Percentiles rank a stretch among this genome's conserved stretches.
Evolutionary conservation across 225 moss, liverwort and hornwort genomes (phyloP).

Genomic region (Marchantia paleacea): DNA sequence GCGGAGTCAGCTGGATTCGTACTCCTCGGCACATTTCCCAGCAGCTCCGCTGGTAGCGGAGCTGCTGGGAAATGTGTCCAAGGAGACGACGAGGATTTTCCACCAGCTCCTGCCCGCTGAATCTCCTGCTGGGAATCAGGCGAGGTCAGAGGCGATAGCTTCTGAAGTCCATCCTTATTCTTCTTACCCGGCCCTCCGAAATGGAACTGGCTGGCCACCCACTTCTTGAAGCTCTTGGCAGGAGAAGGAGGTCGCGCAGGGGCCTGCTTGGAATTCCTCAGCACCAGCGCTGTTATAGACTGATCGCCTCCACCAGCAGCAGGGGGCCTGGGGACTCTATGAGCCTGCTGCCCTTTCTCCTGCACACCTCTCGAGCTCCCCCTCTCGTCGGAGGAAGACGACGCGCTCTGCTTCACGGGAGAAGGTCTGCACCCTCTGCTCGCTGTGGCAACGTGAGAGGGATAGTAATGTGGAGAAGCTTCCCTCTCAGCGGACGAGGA

Average conservation of each 20-base stretch:
- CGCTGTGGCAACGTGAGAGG: not conserved
- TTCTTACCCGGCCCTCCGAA: not conserved
- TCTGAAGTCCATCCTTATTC: not conserved
- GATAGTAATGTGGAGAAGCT: not conserved
- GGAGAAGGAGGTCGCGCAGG: not conserved
- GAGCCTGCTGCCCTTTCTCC: not conserved
- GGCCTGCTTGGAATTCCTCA: not conserved
- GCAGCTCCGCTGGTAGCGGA: not conserved
- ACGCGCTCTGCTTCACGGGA: not conserved
- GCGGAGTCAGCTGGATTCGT: not conserved
- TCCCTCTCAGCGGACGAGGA: not conserved
- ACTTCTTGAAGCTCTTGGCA: constrained; percentile 15
- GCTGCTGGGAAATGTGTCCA: too few species aligned
- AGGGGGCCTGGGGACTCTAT: not conserved
- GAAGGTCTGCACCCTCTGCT: not conserved
- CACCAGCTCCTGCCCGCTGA: not conserved
- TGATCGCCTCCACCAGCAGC: not conserved
- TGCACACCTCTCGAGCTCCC: not conserved
- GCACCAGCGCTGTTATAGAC: not conserved
- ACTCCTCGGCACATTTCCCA: not conserved
- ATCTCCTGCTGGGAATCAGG: not conserved
- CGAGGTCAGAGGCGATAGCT: not conserved
- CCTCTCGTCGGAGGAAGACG: not conserved
- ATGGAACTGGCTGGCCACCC: constrained; percentile 15
- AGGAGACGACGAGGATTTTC: not conserved